Evolutionary conservation across 2,329 filamentous ascomycete genomes (phyloP), one percentile per base, ranked within the genome.

Genomic region (Sporothrix brasiliensis): DNA sequence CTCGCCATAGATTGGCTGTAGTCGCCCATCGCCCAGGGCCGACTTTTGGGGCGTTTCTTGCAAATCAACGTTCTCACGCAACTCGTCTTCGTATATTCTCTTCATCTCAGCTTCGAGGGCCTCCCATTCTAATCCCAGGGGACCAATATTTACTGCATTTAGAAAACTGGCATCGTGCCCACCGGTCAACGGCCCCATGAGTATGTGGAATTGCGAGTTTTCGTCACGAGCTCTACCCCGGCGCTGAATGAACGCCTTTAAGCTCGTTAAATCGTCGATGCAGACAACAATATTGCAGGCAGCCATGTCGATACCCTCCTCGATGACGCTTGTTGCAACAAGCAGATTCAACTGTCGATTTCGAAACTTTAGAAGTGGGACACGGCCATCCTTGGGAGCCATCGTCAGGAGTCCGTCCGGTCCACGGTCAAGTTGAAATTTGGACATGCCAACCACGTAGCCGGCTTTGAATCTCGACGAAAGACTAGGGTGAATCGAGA

Each of bases 31-130:
- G 19, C 75, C 74, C 60, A 85, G 75, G 14, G 78, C 75, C 72
- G 39, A 81, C 74, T 21, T 76, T 66, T 77, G 80, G 73, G 92
- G 88, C 3, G 86, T 74, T 2, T 80, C 74, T 61, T 83, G 76
- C 0, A 87, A 77, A 16, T 81, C 76, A 24, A 83, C 75, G 0
- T 84, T 76, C 67, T 85, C 79, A 27, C 89, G 83, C 72, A 85
- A 78, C 6, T 93, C 88, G 58, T 92, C 85, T 72, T 89, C 85
- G 75, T 92, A 96, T 0, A 85, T 84, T 61, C 79, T 77, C 74
- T 89, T 91, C 90, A 97, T 93, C n/a, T 87, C 82, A 3, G 83
- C 78, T 76, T 97, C 94, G 19, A 95, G 82, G 0, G 77, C 76
- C 34, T 87, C 81, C 91, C 92, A 97, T 34, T 85, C 82, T 13